Conservation (phyloP, 1,284 basidiomycete genomes). For the Marasmius sp. region DNA sequence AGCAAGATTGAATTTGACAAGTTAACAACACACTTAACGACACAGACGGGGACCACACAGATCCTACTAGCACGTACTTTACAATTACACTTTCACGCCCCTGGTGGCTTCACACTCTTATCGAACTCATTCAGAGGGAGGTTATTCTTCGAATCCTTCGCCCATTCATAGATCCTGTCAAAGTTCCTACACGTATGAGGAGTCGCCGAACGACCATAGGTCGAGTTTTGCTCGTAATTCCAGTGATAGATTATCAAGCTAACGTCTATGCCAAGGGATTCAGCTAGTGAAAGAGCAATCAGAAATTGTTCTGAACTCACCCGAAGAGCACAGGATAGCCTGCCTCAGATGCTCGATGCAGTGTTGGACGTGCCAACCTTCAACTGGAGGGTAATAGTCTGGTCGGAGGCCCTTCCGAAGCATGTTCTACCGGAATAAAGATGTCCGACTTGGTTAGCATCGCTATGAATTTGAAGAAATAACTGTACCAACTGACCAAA, state of each 20-base stretch:
- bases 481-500: constrained; percentile 19
- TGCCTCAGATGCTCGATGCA: constrained; percentile 30
- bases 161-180: constrained; percentile 15
- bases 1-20: no score
- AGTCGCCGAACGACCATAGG: background rate
- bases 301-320: background rate
- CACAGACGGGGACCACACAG: no score
- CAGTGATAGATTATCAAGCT: background rate
- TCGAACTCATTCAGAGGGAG: background rate
- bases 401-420: constrained; percentile 25
- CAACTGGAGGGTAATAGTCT: constrained; percentile 20
- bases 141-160: constrained; percentile 8
- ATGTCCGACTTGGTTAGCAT: background rate
- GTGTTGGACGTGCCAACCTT: constrained; percentile 21
- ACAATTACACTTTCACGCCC: no score
- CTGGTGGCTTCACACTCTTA: background rate
- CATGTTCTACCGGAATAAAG: constrained; percentile 21
- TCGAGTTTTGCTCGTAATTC: background rate
- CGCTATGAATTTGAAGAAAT: background rate
- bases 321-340: constrained; percentile 28
- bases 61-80: no score
- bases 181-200: constrained; percentile 18
- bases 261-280: background rate
- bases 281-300: background rate
- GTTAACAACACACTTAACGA: no score